Conservation (phyloP, 1,139 yeast genomes). For the Blastobotrys serpentis region DNA sequence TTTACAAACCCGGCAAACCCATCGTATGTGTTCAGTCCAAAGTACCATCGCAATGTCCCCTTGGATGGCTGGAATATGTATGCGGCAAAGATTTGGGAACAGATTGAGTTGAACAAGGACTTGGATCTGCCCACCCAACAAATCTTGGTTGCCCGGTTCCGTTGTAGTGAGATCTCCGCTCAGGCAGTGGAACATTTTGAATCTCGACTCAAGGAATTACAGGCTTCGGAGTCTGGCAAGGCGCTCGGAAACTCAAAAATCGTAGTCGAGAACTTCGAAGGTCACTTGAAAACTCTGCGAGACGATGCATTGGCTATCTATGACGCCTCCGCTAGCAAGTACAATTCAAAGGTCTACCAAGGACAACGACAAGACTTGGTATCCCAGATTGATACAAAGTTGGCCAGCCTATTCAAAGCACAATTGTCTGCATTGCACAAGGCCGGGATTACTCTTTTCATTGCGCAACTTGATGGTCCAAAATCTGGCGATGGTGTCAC, state of each 20-base stretch:
- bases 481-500: constrained; percentile 7
- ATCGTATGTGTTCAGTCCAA: constrained; percentile 55
- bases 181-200: constrained; percentile 52
- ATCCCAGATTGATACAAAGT: constrained; percentile 34
- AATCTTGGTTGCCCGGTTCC: constrained; percentile 86
- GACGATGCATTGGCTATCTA: constrained; percentile 49
- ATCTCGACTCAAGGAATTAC: constrained; percentile 24
- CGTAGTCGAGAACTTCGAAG: constrained; percentile 36
- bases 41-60: constrained; percentile 84
- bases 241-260: constrained; percentile 25
- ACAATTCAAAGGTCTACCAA: constrained; percentile 60
- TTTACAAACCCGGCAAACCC: constrained; percentile 37
- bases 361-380: constrained; percentile 55
- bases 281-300: constrained; percentile 29
- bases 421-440: constrained; percentile 42
- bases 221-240: constrained; percentile 19
- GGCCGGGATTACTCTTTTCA: constrained; percentile 33
- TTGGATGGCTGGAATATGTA: constrained; percentile 96
- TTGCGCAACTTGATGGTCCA: constrained; percentile 14
- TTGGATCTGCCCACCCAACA: constrained; percentile 96
- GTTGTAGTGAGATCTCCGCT: constrained; percentile 83
- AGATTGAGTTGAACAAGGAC: constrained; percentile 88
- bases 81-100: constrained; percentile 91
- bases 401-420: constrained; percentile 43
- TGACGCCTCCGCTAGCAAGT: constrained; percentile 71